phyloP scores from a whole-genome alignment of 768 basidiomycete genomes.

The Phylloporus arenicola region DNA sequence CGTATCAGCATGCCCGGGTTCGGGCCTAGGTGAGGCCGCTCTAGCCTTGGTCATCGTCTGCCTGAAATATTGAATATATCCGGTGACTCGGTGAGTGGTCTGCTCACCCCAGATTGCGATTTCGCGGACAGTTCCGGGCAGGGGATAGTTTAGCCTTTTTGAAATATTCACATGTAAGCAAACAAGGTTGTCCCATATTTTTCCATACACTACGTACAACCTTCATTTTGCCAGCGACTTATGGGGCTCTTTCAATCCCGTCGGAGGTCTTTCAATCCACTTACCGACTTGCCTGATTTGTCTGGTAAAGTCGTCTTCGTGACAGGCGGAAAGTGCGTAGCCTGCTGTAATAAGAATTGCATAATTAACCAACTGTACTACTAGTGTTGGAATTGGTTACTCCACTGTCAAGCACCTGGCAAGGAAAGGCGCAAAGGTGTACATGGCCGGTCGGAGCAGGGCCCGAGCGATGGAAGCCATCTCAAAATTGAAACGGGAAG shows the following conservation, averaged over 20 bases:
- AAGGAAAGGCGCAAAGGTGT: constrained; percentile 52
- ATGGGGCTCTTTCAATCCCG: constrained; percentile 20
- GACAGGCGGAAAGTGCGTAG: constrained; percentile 50
- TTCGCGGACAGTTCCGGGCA: no score
- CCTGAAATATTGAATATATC: no score
- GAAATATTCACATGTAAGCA: no score
- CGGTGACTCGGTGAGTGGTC: no score
- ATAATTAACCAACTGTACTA: background rate
- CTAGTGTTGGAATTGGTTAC: constrained; percentile 47
- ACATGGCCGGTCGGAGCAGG: constrained; percentile 50
- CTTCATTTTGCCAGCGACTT: background rate
- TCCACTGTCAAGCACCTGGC: constrained; percentile 49
- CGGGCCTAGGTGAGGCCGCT: no score
- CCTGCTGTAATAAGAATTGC: no score
- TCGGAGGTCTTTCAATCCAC: constrained; percentile 29
- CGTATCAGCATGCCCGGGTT: no score
- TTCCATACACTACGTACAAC: no score
- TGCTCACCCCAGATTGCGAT: no score
- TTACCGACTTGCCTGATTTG: constrained; percentile 33
- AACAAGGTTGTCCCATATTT: no score
- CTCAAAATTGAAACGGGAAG: constrained; percentile 39
- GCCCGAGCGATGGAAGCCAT: constrained; percentile 44
- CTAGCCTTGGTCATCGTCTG: no score
- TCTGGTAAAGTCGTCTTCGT: constrained; percentile 44
- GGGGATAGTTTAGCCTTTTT: no score